phyloP scores from a whole-genome alignment of 169 alveolate species.

The Cryptosporidium sp. region DNA sequence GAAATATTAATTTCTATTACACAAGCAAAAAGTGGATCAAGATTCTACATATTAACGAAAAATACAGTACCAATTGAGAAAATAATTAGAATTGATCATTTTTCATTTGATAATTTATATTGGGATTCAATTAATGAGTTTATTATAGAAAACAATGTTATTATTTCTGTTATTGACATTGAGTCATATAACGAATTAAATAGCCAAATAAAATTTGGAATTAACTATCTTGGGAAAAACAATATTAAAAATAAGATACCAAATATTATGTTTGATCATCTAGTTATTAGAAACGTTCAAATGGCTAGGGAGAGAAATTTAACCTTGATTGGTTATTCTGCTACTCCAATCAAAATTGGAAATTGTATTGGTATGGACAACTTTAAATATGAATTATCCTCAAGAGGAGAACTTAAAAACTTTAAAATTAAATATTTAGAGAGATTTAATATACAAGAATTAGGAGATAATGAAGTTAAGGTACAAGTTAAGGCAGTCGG shows the following conservation, averaged over 20 bases:
- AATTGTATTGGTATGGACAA: constrained; percentile 16
- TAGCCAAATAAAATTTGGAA: constrained; percentile 36
- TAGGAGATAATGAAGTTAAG: constrained; percentile 68
- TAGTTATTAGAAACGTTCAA: constrained; percentile 27
- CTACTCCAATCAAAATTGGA: constrained; percentile 8
- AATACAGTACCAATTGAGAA: constrained; percentile 23
- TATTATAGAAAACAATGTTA: background rate
- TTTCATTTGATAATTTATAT: constrained; percentile 11
- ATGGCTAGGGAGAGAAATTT: background rate
- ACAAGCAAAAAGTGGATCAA: background rate
- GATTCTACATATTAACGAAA: constrained; percentile 16
- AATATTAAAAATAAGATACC: constrained; percentile 12
- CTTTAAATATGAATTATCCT: constrained; percentile 18
- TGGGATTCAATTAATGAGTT: constrained; percentile 14
- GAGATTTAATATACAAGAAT: background rate
- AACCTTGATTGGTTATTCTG: constrained; percentile 40
- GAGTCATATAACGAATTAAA: constrained; percentile 11
- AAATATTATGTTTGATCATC: background rate
- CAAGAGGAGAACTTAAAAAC: constrained; percentile 69
- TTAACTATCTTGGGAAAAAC: constrained; percentile 2
- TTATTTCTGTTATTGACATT: constrained; percentile 39
- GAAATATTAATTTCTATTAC: constrained; percentile 1
- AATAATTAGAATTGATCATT: background rate
- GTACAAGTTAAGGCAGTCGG: constrained; percentile 84
- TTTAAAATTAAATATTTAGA: constrained; percentile 26